Percentiles rank a stretch among this genome's conserved stretches.
These are phyloP conservation scores for Dictyostelium capitatum DNA, from an alignment of 78 protist species.

Conservation along the genomic window DNA sequence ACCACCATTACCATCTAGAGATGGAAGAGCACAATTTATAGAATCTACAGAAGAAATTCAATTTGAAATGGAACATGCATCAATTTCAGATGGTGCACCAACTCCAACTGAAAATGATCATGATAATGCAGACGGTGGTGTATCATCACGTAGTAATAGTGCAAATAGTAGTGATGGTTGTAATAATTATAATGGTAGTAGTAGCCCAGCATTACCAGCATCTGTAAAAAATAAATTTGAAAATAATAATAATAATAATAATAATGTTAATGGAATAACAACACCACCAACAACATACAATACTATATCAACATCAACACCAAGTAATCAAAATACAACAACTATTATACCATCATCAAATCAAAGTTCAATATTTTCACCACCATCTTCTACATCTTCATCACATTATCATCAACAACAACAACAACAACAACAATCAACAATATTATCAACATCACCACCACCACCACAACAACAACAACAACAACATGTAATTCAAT, in stretches of 20 bases:
- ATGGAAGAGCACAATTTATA: neutral
- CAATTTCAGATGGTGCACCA: neutral
- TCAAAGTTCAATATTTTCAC: neutral
- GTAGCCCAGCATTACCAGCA: neutral
- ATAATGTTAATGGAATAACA: too few relatives aligned
- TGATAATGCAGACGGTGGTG: neutral
- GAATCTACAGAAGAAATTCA: constrained; percentile 15
- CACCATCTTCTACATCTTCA: neutral
- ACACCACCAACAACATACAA: neutral
- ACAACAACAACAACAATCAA: too few relatives aligned
- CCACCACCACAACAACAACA: neutral
- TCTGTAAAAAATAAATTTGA: neutral
- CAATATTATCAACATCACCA: neutral
- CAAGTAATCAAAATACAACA: neutral
- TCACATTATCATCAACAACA: neutral
- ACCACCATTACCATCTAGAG: constrained; percentile 36
- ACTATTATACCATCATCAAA: neutral
- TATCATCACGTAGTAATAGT: neutral
- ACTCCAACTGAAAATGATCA: neutral
- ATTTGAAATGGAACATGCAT: constrained; percentile 10
- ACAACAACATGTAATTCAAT: neutral
- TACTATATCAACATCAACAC: constrained; percentile 28
- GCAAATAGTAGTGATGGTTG: neutral
- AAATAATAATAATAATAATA: neutral
- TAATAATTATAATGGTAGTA: neutral